These are phyloP conservation scores for Vinca minor DNA, from an alignment of 257 asterid species.

Conservation along the genomic window DNA sequence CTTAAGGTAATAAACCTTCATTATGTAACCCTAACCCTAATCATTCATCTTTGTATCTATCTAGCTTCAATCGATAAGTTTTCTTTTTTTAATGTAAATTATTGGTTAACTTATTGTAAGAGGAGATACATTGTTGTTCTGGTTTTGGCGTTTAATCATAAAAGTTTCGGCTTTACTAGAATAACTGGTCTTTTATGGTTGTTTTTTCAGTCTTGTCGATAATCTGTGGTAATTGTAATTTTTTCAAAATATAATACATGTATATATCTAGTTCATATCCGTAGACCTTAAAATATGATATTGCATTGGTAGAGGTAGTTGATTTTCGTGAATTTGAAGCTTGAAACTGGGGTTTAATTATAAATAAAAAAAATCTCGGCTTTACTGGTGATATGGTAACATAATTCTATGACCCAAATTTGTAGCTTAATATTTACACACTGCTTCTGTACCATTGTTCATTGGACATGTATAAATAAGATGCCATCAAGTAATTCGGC, in stretches of 20 bases:
- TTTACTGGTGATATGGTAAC: not conserved
- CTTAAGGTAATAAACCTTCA: conserved; percentile 52
- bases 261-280: not conserved
- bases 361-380: not conserved
- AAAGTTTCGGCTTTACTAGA: too few relatives aligned
- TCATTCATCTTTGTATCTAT: not conserved
- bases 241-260: not conserved
- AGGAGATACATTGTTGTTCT: too few relatives aligned
- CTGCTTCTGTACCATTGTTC: not conserved
- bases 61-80: not conserved
- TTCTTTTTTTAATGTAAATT: not conserved
- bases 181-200: not conserved
- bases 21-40: not conserved
- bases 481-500: not conserved
- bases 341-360: not conserved
- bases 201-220: not conserved
- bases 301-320: not conserved
- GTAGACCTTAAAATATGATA: not conserved
- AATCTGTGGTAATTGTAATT: not conserved
- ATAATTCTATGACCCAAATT: not conserved
- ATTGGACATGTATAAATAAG: not conserved
- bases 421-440: not conserved
- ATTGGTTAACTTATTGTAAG: not conserved
- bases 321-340: not conserved
- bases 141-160: too few relatives aligned